Evolutionary conservation across 495 filamentous ascomycete species (phyloP).

Genomic region (Trichocladium uniseriatum): DNA sequence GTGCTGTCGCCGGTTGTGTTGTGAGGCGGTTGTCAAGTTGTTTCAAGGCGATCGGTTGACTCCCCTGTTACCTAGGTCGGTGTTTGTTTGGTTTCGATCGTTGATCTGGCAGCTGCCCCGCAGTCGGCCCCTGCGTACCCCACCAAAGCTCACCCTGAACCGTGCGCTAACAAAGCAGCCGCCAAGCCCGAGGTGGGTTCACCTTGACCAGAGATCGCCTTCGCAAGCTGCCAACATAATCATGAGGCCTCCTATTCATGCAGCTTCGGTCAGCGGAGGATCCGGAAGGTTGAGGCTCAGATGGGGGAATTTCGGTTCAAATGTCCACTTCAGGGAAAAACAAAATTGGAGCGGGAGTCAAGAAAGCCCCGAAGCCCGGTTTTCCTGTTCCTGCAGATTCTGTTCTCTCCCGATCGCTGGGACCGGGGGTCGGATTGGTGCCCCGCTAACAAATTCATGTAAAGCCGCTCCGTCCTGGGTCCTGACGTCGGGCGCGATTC

Average conservation of each 20-base stretch:
- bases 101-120: not conserved
- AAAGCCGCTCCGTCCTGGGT: too few species aligned
- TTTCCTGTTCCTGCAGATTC: conserved; percentile 5
- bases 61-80: not conserved
- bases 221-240: too few species aligned
- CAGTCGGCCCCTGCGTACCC: too few species aligned
- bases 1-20: not conserved
- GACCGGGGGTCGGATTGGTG: not conserved
- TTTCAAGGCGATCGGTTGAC: not conserved
- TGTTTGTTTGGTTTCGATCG: conserved; percentile 4
- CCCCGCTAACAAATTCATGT: conserved; percentile 1
- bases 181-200: not conserved
- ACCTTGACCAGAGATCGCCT: not conserved
- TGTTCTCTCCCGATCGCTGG: not conserved
- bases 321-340: too few species aligned
- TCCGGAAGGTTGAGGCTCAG: not conserved
- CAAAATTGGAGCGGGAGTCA: not conserved
- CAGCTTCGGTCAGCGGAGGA: not conserved
- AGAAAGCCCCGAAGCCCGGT: not conserved
- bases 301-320: not conserved
- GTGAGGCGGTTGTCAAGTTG: not conserved
- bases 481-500: too few species aligned
- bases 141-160: too few species aligned
- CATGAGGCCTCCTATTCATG: not conserved
- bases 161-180: not conserved